These are phyloP conservation scores for Cladosporium sp. DNA, from an alignment of 2,329 filamentous ascomycete species.

Conservation along the genomic window DNA sequence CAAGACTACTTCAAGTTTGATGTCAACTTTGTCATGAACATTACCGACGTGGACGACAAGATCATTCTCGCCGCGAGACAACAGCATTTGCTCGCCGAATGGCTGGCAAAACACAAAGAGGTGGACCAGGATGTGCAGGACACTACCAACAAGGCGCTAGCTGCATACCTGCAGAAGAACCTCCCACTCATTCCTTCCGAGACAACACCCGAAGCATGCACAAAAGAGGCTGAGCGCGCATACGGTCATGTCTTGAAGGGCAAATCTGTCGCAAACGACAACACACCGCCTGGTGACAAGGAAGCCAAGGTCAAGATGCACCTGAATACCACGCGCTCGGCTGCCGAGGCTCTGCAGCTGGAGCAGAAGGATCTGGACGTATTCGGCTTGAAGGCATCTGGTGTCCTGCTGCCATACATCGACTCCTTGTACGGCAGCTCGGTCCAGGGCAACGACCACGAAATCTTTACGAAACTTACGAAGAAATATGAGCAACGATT, in stretches of 20 bases:
- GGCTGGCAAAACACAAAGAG: slow-evolving; percentile 55
- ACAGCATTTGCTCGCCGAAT: slow-evolving; percentile 73
- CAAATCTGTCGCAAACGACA: slow-evolving; percentile 54
- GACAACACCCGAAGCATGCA: slow-evolving; percentile 49
- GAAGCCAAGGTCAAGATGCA: slow-evolving; percentile 93
- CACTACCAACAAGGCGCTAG: slow-evolving; percentile 54
- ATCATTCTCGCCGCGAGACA: slow-evolving; percentile 70
- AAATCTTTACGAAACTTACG: slow-evolving; percentile 86
- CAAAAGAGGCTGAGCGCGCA: slow-evolving; percentile 48
- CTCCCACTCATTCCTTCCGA: slow-evolving; percentile 50
- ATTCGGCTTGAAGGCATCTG: slow-evolving; percentile 61
- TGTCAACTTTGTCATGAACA: slow-evolving; percentile 89
- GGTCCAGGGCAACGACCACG: slow-evolving; percentile 62
- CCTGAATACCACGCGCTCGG: slow-evolving; percentile 61
- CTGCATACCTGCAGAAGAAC: slow-evolving; percentile 68
- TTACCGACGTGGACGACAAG: slow-evolving; percentile 72
- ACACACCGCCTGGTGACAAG: slow-evolving; percentile 64
- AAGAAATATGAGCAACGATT: slow-evolving; percentile 85
- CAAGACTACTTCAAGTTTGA: slow-evolving; percentile 80
- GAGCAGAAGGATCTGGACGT: slow-evolving; percentile 35
- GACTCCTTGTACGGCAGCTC: slow-evolving; percentile 62
- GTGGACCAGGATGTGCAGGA: slow-evolving; percentile 49
- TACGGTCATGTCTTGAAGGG: slow-evolving; percentile 59
- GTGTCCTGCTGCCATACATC: slow-evolving; percentile 78
- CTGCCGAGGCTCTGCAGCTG: slow-evolving; percentile 51